Percentiles rank a stretch among this genome's conserved stretches.
Evolutionary conservation across 2,329 filamentous ascomycete genomes (phyloP).

Genomic region (Alternaria consortialis): DNA sequence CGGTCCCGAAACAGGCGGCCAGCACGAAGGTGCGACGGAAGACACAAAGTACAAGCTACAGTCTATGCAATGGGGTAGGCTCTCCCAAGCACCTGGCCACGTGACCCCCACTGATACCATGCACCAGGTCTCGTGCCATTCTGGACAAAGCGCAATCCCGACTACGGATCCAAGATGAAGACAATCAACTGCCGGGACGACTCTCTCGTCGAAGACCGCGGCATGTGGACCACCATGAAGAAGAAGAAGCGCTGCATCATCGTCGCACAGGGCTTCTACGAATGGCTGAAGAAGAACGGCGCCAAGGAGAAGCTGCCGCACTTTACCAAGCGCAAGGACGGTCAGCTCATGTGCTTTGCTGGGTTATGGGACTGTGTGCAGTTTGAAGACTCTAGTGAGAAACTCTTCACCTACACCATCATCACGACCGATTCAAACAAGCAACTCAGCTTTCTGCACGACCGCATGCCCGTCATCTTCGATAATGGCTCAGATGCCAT

Average conservation of each 20-base stretch:
- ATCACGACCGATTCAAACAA: conserved; percentile 90
- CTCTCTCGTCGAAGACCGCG: conserved; percentile 75
- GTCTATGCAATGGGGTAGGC: conserved; percentile 86
- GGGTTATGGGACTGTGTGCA: conserved; percentile 90
- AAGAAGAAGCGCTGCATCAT: conserved; percentile 86
- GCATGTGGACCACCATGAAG: conserved; percentile 95
- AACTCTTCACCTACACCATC: conserved; percentile 88
- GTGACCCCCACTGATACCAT: conserved; percentile 22
- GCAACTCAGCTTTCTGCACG: conserved; percentile 85
- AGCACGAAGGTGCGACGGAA: conserved; percentile 29
- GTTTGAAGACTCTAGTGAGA: conserved; percentile 75
- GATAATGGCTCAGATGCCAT: conserved; percentile 77
- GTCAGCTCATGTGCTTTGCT: conserved; percentile 85
- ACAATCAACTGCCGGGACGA: conserved; percentile 97
- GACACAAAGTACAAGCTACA: conserved; percentile 80
- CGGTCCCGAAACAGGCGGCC: conserved; percentile 66
- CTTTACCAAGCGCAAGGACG: conserved; percentile 83
- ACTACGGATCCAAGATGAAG: conserved; percentile 79
- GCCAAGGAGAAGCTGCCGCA: conserved; percentile 85
- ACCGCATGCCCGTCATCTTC: conserved; percentile 94
- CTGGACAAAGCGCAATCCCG: conserved; percentile 87
- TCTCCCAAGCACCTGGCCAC: neutral
- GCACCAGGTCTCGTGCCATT: conserved; percentile 76
- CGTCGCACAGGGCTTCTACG: conserved; percentile 91
- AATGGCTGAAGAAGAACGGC: conserved; percentile 85